These are phyloP conservation scores for Microcyclospora pomicola DNA, from an alignment of 2,329 filamentous ascomycete genomes.

Conservation along the genomic window DNA sequence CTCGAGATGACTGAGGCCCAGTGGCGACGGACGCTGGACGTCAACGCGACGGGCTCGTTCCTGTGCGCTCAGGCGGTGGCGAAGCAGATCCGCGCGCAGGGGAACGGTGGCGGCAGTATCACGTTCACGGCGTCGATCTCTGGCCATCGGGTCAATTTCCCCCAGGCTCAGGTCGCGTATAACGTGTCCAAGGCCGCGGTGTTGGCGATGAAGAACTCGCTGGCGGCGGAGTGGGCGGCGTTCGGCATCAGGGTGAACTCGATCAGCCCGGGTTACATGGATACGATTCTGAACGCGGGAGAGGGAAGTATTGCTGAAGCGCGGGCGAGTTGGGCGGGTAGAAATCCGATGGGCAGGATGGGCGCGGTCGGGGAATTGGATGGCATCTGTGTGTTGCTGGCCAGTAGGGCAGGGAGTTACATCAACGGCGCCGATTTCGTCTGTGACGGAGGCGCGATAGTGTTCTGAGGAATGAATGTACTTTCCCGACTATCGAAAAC, in stretches of 20 bases:
- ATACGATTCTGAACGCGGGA: constrained; percentile 52
- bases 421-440: constrained; percentile 26
- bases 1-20: constrained; percentile 44
- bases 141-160: constrained; percentile 55
- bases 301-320: constrained; percentile 22
- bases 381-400: constrained; percentile 25
- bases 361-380: constrained; percentile 25
- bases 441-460: constrained; percentile 22
- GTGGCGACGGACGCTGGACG: constrained; percentile 51
- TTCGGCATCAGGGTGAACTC: constrained; percentile 59
- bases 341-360: constrained; percentile 28
- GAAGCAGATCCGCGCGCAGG: constrained; percentile 38
- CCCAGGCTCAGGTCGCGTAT: constrained; percentile 58
- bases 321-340: constrained; percentile 19
- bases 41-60: constrained; percentile 60
- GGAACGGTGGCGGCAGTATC: constrained; percentile 46
- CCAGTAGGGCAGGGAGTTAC: constrained; percentile 22
- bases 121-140: constrained; percentile 55
- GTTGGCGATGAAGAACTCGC: constrained; percentile 45
- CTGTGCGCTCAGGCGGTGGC: constrained; percentile 54
- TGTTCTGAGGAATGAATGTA: constrained; percentile 10
- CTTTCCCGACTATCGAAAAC: background rate
- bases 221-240: constrained; percentile 60
- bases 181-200: constrained; percentile 60
- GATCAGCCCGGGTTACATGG: constrained; percentile 63